phyloP scores from a whole-genome alignment of 352 stramenopile species.

The Globisporangium middletonii region DNA sequence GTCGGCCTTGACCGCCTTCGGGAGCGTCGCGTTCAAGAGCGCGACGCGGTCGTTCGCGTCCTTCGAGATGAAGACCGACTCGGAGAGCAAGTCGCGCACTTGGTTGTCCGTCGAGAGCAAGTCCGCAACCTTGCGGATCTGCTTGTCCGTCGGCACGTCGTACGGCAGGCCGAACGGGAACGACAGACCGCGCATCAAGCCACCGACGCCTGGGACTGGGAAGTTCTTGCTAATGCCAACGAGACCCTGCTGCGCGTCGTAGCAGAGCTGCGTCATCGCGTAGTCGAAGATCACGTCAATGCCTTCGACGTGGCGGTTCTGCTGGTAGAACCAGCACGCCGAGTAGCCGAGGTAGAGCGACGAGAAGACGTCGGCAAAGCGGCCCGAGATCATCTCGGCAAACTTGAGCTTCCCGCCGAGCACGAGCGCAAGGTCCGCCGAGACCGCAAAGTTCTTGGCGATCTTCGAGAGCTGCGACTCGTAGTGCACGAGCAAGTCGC shows the following conservation, averaged over 20 bases:
- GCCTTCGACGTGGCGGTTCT: constrained; percentile 91
- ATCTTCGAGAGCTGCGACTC: constrained; percentile 96
- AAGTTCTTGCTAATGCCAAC: constrained; percentile 96
- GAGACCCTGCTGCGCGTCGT: constrained; percentile 94
- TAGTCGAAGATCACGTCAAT: constrained; percentile 96
- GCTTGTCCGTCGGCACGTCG: constrained; percentile 85
- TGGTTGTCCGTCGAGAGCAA: constrained; percentile 68
- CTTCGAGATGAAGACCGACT: constrained; percentile 75
- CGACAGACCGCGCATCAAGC: constrained; percentile 92
- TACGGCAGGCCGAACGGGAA: constrained; percentile 96
- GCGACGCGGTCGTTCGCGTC: constrained; percentile 59
- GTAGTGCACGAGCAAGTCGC: constrained; percentile 92
- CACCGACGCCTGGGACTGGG: constrained; percentile 88
- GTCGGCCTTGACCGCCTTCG: constrained; percentile 90
- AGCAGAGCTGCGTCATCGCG: constrained; percentile 94
- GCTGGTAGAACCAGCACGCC: constrained; percentile 95
- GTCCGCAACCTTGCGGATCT: constrained; percentile 64
- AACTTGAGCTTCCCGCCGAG: constrained; percentile 98
- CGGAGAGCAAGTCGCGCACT: constrained; percentile 62
- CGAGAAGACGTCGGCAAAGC: constrained; percentile 96
- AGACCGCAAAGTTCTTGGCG: constrained; percentile 96
- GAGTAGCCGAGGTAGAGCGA: constrained; percentile 97
- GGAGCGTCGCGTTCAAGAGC: constrained; percentile 67
- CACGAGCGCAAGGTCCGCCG: constrained; percentile 93
- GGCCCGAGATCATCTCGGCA: constrained; percentile 96